Evolutionary conservation across 228 moss, liverwort and hornwort species (phyloP).

Genomic region (Sphagnum magellanicum): DNA sequence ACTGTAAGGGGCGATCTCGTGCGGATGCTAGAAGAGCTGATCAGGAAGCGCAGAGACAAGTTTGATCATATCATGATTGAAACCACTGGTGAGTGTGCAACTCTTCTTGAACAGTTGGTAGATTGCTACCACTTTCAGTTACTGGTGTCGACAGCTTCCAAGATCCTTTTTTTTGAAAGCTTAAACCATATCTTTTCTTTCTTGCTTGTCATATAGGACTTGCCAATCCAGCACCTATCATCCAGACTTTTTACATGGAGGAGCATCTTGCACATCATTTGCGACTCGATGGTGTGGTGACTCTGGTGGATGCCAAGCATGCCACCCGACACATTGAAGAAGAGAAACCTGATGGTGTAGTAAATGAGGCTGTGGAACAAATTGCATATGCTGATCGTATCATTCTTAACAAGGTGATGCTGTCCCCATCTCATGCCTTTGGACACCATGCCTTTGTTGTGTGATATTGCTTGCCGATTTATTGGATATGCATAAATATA

Average conservation of each 20-base stretch:
- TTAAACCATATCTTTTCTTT: too few species aligned
- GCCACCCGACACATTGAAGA: conserved; percentile 84
- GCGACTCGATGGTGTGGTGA: conserved; percentile 91
- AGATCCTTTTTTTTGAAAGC: too few species aligned
- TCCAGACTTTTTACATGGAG: conserved; percentile 93
- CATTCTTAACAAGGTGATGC: conserved; percentile 85
- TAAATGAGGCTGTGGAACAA: conserved; percentile 98
- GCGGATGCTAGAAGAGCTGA: conserved; percentile 84
- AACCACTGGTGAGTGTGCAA: conserved; percentile 66
- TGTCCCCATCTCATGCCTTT: background rate
- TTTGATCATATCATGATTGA: conserved; percentile 96
- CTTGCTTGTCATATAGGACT: conserved; percentile 40
- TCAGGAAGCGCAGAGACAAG: conserved; percentile 60
- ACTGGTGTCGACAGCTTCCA: too few species aligned
- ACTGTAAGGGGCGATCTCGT: conserved; percentile 97
- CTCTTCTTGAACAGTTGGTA: background rate
- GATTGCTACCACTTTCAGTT: too few species aligned
- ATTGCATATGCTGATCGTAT: conserved; percentile 99
- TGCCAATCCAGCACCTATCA: conserved; percentile 96
- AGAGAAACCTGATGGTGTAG: conserved; percentile 90
- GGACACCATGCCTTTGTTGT: background rate
- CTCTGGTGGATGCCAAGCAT: conserved; percentile 97
- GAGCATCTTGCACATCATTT: conserved; percentile 66
- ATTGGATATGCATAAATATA: too few species aligned
- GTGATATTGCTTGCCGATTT: background rate